phyloP scores from a whole-genome alignment of 805 yeast species.

The Barnettozyma sp. region DNA sequence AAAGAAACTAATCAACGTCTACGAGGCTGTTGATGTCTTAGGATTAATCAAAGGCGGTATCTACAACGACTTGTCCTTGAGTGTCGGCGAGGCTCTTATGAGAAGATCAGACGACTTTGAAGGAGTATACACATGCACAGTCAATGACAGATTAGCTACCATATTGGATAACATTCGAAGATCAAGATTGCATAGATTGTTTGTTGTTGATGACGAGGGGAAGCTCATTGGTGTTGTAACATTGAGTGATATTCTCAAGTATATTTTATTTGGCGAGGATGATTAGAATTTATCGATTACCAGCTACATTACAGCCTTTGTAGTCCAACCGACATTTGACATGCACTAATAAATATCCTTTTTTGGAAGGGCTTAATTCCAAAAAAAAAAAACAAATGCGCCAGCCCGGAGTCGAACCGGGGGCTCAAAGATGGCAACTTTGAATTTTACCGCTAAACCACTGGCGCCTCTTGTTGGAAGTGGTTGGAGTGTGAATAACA shows the following conservation, averaged over 20 bases:
- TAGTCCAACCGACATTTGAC: too few relatives aligned
- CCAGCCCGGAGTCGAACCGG: conserved; percentile 48
- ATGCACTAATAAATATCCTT: background rate
- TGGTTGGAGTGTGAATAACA: too few relatives aligned
- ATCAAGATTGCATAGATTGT: conserved; percentile 83
- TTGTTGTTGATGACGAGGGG: conserved; percentile 84
- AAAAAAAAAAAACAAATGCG: conserved; percentile 3
- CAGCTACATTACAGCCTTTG: too few relatives aligned
- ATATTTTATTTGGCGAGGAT: conserved; percentile 59
- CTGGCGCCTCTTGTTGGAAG: conserved; percentile 15
- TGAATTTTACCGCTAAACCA: conserved; percentile 48
- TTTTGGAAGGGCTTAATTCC: background rate
- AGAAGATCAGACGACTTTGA: conserved; percentile 93
- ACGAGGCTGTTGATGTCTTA: conserved; percentile 92
- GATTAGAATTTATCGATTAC: conserved; percentile 5
- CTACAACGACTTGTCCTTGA: conserved; percentile 79
- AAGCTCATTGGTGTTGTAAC: conserved; percentile 78
- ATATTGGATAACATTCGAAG: conserved; percentile 90
- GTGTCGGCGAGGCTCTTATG: conserved; percentile 94
- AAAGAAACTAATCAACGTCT: conserved; percentile 70
- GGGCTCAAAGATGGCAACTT: conserved; percentile 50
- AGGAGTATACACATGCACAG: conserved; percentile 94
- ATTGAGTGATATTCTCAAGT: conserved; percentile 81
- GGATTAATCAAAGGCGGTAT: conserved; percentile 91
- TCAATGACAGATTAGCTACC: conserved; percentile 77